phyloP scores from a whole-genome alignment of 257 asterid species.

The Fraxinus excelsior region DNA sequence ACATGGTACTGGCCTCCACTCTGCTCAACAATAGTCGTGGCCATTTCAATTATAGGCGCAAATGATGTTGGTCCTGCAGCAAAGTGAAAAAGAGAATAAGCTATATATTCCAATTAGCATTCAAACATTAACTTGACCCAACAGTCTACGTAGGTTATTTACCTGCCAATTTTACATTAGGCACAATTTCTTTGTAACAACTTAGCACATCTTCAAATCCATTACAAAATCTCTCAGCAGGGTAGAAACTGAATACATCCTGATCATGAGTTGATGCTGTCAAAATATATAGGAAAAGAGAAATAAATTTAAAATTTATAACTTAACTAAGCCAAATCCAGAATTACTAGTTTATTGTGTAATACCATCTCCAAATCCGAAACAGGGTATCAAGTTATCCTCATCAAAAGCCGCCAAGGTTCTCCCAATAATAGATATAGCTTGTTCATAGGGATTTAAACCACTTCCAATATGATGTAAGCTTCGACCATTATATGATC shows the following conservation, averaged over 20 bases:
- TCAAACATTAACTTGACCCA: slow-evolving; percentile 18
- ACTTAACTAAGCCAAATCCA: slow-evolving; percentile 1
- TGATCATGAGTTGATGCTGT: slow-evolving; percentile 90
- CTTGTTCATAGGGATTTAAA: slow-evolving; percentile 82
- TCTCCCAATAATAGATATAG: slow-evolving; percentile 86
- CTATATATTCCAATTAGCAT: not conserved
- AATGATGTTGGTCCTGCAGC: slow-evolving; percentile 95
- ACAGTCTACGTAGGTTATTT: slow-evolving; percentile 15
- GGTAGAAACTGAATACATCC: slow-evolving; percentile 79
- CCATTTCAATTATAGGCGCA: slow-evolving; percentile 89
- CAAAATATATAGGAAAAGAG: slow-evolving; percentile 26
- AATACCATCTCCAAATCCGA: slow-evolving; percentile 93
- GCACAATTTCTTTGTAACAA: slow-evolving; percentile 73
- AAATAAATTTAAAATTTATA: not conserved
- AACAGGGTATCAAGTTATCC: slow-evolving; percentile 95
- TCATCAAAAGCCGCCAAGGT: slow-evolving; percentile 90
- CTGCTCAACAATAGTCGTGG: slow-evolving; percentile 85
- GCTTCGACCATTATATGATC: slow-evolving; percentile 66
- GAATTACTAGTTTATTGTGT: slow-evolving; percentile 9
- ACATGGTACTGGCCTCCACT: slow-evolving; percentile 95
- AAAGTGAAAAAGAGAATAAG: slow-evolving; percentile 29
- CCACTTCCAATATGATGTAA: slow-evolving; percentile 74
- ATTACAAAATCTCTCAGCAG: slow-evolving; percentile 67
- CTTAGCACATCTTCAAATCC: slow-evolving; percentile 92
- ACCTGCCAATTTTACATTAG: slow-evolving; percentile 84